phyloP scores from a whole-genome alignment of 768 basidiomycete species.

The Leccinum subtestaceum region DNA sequence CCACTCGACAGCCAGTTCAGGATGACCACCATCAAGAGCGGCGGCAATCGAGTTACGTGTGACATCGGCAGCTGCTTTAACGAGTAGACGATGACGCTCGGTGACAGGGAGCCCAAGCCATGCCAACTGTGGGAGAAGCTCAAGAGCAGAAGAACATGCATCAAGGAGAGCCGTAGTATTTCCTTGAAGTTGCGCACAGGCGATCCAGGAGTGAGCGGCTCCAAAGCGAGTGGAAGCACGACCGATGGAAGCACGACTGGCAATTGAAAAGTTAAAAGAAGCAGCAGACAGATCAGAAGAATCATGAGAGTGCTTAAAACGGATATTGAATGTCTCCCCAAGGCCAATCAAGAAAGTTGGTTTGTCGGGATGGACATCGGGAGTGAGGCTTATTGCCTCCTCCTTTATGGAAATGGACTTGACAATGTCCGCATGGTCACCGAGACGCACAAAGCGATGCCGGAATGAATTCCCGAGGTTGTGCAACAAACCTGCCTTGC shows the following conservation, averaged over 20 bases:
- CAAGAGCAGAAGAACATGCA: neutral
- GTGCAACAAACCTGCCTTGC: no score
- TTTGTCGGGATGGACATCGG: no score
- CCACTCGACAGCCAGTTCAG: neutral
- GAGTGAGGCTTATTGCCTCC: no score
- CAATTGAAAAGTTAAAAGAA: neutral
- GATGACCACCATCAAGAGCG: neutral
- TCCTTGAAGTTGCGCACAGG: neutral
- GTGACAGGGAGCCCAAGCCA: neutral
- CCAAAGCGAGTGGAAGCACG: neutral
- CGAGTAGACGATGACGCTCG: neutral
- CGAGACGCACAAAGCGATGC: no score
- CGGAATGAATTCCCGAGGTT: no score
- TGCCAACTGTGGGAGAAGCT: neutral
- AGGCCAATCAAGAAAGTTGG: accelerated
- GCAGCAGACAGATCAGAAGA: neutral
- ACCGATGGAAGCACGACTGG: neutral
- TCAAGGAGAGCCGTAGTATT: neutral
- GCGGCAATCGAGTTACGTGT: neutral
- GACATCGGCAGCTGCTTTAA: neutral
- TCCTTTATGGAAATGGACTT: no score
- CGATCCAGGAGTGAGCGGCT: neutral
- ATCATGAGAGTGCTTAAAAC: neutral
- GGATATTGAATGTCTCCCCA: no score
- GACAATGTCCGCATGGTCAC: no score